Evolutionary conservation across 306 rosid genomes (phyloP).

Genomic region (Urtica urens): DNA sequence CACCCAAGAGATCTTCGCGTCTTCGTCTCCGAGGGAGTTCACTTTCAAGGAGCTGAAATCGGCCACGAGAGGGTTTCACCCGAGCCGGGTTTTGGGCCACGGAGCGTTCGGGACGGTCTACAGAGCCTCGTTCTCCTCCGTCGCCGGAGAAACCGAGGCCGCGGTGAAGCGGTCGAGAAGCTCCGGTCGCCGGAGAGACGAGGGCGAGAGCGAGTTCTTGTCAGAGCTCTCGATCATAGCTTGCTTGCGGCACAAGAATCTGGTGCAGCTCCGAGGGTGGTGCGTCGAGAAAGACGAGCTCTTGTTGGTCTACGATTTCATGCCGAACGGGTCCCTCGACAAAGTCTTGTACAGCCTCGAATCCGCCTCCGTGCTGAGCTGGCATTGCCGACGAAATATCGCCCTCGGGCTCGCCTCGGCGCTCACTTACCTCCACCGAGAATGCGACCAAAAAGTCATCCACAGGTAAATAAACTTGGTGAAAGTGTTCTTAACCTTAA

Average conservation of each 20-base stretch:
- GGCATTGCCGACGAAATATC: conserved; percentile 51
- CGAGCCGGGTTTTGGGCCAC: conserved; percentile 52
- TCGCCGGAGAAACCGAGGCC: conserved; percentile 35
- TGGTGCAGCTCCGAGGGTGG: conserved; percentile 81
- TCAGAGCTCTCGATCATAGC: conserved; percentile 52
- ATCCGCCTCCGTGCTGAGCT: conserved; percentile 20
- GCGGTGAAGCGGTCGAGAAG: conserved; percentile 46
- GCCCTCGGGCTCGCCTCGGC: conserved; percentile 68
- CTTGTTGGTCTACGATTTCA: conserved; percentile 68
- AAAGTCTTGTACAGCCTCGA: conserved; percentile 29
- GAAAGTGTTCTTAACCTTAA: too few relatives aligned
- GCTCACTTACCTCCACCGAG: conserved; percentile 58
- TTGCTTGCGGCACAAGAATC: conserved; percentile 73
- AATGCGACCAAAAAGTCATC: conserved; percentile 69
- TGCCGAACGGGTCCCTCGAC: conserved; percentile 55
- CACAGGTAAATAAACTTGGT: too few relatives aligned
- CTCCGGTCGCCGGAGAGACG: too few relatives aligned
- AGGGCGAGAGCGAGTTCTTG: conserved; percentile 41
- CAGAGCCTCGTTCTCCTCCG: conserved; percentile 50
- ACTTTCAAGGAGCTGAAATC: conserved; percentile 45
- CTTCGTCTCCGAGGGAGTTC: conserved; percentile 70
- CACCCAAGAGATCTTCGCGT: conserved; percentile 34
- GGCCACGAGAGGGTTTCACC: conserved; percentile 66
- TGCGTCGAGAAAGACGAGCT: conserved; percentile 66
- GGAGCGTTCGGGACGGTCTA: conserved; percentile 86